phyloP scores from a whole-genome alignment of 2,329 filamentous ascomycete species.

The Colletotrichum scovillei region DNA sequence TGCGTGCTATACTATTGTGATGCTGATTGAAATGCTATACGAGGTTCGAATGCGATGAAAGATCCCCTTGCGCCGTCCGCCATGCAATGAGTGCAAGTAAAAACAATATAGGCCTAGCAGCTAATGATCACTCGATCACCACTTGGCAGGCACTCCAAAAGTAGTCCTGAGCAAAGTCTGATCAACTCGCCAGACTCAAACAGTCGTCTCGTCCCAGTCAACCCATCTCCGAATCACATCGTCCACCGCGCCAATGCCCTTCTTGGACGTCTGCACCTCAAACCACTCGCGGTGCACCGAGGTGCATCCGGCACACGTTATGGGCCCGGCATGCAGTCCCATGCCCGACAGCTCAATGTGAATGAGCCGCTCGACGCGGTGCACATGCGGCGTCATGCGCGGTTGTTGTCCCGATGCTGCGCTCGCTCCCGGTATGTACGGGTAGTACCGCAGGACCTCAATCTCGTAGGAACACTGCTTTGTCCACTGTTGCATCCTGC shows the following conservation, averaged over 20 bases:
- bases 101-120: neutral
- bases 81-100: neutral
- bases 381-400: conserved; percentile 84
- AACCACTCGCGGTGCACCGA: conserved; percentile 96
- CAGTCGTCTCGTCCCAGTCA: conserved; percentile 75
- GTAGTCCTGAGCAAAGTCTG: neutral
- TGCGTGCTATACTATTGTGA: neutral
- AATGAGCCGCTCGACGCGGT: conserved; percentile 89
- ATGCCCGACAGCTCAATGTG: conserved; percentile 85
- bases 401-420: conserved; percentile 51
- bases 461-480: conserved; percentile 92
- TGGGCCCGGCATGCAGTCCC: conserved; percentile 63
- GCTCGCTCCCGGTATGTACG: conserved; percentile 70
- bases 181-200: neutral
- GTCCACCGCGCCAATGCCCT: conserved; percentile 74
- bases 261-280: conserved; percentile 80
- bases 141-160: neutral
- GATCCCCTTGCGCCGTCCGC: neutral
- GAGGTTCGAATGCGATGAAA: neutral
- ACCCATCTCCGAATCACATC: conserved; percentile 87
- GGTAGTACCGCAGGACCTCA: conserved; percentile 91
- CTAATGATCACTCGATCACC: neutral
- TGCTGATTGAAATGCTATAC: neutral
- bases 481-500: conserved; percentile 92
- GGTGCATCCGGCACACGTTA: conserved; percentile 80